Evolutionary conservation across 148 eudicot species (phyloP), one percentile per base, ranked within the genome.

Genomic region (Heliamphora exappendiculata): DNA sequence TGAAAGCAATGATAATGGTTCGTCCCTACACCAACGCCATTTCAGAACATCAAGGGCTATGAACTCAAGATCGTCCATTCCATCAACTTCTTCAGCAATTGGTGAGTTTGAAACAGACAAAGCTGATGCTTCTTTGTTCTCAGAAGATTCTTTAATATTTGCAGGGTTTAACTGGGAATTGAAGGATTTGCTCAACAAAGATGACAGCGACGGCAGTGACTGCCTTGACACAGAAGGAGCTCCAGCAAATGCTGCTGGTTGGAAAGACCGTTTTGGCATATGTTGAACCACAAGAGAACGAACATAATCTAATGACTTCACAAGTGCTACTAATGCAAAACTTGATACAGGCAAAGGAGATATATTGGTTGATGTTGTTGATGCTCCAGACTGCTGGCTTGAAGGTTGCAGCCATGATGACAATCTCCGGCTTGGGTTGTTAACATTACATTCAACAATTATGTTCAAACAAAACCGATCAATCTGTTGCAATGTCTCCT

Each of bases 211-310:
- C 26, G 98, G 98, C 86, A 95, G 97, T 84, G 89, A 75, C 81
- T 94, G 97, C 81, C 92, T 92, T 76, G 97, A 87, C 26, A 90
- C 86, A 72, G 96, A 62, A 75, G 87, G 84, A 29, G 87, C 96
- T 80, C 94, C 98, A 80, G 96, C 86, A 82, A 95, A 92, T 50
- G 89, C 93, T 67, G 97, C 94, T 67, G 98, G 90, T 80, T 95
- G 97, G 72, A 92, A 89, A 49, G 94, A 91, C 72, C 90, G 88
- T 72, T 78, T 92, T 74, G 98, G 98, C 63, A 93, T 81, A 84
- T 91, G 85, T 82, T 89, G 97, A 53, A 89, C 90, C 77, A 95
- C 96, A 79, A 95, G 82, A 77, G 98, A 95, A 76, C 97, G 98
- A 54, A 95, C 92, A 84, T 95, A 95, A 79, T 92, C 87, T 81